Evolutionary conservation across 257 asterid species (phyloP).

Genomic region (Marsdenia floribunda): DNA sequence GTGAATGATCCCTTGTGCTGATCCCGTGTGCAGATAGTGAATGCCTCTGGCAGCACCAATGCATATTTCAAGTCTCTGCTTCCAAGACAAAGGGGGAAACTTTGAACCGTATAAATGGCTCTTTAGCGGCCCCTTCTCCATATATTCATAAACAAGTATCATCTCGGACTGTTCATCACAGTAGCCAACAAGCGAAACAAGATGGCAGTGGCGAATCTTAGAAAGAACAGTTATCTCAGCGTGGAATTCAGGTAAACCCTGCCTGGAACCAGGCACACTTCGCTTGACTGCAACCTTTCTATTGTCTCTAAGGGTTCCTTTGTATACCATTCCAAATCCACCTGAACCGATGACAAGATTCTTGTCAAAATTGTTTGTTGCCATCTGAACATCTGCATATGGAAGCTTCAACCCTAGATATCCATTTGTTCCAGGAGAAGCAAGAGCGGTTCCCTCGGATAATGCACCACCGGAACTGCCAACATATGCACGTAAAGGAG

Average conservation of each 20-base stretch:
- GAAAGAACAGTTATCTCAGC: constrained; percentile 61
- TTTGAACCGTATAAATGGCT: constrained; percentile 50
- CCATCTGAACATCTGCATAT: constrained; percentile 46
- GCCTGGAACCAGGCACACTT: constrained; percentile 60
- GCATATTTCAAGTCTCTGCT: constrained; percentile 72
- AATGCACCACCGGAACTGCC: constrained; percentile 50
- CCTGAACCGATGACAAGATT: constrained; percentile 55
- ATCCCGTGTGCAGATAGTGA: constrained; percentile 77
- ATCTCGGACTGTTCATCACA: constrained; percentile 71
- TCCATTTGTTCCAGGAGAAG: constrained; percentile 49
- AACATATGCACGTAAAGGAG: constrained; percentile 41
- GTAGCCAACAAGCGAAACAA: constrained; percentile 66
- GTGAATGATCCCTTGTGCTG: constrained; percentile 73
- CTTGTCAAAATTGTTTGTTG: constrained; percentile 60
- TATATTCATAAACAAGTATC: constrained; percentile 78
- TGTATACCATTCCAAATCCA: constrained; percentile 65
- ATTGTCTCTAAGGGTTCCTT: constrained; percentile 47
- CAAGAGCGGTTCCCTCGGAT: constrained; percentile 39
- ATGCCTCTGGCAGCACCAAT: constrained; percentile 87
- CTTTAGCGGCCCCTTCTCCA: constrained; percentile 63
- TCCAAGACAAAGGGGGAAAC: constrained; percentile 56
- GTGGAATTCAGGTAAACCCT: constrained; percentile 74
- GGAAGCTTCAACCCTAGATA: constrained; percentile 54
- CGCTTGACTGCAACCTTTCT: constrained; percentile 62
- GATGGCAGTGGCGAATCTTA: constrained; percentile 65